Evolutionary conservation across 495 filamentous ascomycete genomes (phyloP).

Genomic region (Aspergillus biplanus): DNA sequence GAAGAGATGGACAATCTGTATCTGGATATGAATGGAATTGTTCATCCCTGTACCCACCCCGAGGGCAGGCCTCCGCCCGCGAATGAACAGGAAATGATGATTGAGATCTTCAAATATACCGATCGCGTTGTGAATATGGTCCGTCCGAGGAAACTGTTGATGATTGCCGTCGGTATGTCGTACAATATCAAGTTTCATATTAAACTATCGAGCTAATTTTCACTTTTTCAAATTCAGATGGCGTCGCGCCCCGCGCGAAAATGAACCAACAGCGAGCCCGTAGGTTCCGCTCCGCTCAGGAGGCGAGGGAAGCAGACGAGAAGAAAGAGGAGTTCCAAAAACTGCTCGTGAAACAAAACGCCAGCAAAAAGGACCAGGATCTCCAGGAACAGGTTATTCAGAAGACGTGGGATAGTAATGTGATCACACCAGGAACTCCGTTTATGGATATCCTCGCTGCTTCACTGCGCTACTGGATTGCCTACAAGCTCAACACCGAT

Average conservation of each 20-base stretch:
- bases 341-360: slow-evolving; percentile 71
- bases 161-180: slow-evolving; percentile 93
- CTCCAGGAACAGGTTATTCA: slow-evolving; percentile 68
- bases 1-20: slow-evolving; percentile 98
- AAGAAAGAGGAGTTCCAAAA: slow-evolving; percentile 86
- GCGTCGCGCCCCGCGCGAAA: slow-evolving; percentile 91
- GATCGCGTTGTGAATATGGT: slow-evolving; percentile 99
- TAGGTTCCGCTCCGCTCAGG: slow-evolving; percentile 89
- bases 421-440: slow-evolving; percentile 96
- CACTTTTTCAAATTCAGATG: slow-evolving; percentile 58
- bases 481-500: slow-evolving; percentile 96
- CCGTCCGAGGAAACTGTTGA: slow-evolving; percentile 88
- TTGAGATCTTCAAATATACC: slow-evolving; percentile 95
- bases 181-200: background rate
- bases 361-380: slow-evolving; percentile 60
- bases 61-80: slow-evolving; percentile 89
- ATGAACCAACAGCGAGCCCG: slow-evolving; percentile 97
- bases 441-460: slow-evolving; percentile 97
- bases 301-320: slow-evolving; percentile 90
- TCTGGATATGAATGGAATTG: slow-evolving; percentile 99
- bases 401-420: slow-evolving; percentile 96
- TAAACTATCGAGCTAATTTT: slow-evolving; percentile 1
- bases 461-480: slow-evolving; percentile 93
- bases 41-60: slow-evolving; percentile 97
- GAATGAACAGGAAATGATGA: slow-evolving; percentile 99